Evolutionary conservation across 805 yeast species (phyloP).

Genomic region (Citeromyces matritensis): DNA sequence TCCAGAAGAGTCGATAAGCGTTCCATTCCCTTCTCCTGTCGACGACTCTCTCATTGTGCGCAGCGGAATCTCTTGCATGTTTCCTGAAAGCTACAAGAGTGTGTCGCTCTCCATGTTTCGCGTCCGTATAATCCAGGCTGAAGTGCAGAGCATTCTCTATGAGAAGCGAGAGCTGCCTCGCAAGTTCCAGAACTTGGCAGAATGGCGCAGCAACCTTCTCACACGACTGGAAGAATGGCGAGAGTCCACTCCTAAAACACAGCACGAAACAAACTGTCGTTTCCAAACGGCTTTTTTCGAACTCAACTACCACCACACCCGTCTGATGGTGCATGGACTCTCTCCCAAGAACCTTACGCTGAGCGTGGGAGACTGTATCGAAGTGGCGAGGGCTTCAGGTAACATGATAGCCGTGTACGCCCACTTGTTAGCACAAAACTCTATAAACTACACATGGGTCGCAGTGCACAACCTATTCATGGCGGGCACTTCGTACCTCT

Average conservation of each 20-base stretch:
- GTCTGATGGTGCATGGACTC: conserved; percentile 59
- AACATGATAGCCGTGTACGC: conserved; percentile 52
- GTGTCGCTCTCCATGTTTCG: conserved; percentile 54
- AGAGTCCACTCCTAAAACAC: conserved; percentile 34
- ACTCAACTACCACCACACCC: conserved; percentile 65
- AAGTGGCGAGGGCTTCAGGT: conserved; percentile 47
- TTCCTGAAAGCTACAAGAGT: conserved; percentile 36
- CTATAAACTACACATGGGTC: conserved; percentile 82
- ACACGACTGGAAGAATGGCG: conserved; percentile 50
- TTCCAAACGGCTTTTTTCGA: conserved; percentile 59
- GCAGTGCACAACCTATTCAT: conserved; percentile 80
- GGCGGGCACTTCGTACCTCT: conserved; percentile 79
- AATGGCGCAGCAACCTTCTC: conserved; percentile 49
- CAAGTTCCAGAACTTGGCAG: conserved; percentile 28
- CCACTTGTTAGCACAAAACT: conserved; percentile 35
- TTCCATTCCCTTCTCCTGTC: conserved; percentile 54
- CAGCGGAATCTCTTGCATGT: conserved; percentile 19
- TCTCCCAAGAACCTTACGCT: conserved; percentile 54
- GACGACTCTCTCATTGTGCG: conserved; percentile 53
- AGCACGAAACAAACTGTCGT: conserved; percentile 51
- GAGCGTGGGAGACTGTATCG: conserved; percentile 33
- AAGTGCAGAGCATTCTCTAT: conserved; percentile 57
- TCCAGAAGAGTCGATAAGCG: conserved; percentile 65
- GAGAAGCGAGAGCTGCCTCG: conserved; percentile 64
- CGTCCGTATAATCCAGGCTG: conserved; percentile 64